These are phyloP conservation scores for Entomortierella parvispora DNA, from an alignment of 192 early-diverging fungal genomes.

Conservation along the genomic window DNA sequence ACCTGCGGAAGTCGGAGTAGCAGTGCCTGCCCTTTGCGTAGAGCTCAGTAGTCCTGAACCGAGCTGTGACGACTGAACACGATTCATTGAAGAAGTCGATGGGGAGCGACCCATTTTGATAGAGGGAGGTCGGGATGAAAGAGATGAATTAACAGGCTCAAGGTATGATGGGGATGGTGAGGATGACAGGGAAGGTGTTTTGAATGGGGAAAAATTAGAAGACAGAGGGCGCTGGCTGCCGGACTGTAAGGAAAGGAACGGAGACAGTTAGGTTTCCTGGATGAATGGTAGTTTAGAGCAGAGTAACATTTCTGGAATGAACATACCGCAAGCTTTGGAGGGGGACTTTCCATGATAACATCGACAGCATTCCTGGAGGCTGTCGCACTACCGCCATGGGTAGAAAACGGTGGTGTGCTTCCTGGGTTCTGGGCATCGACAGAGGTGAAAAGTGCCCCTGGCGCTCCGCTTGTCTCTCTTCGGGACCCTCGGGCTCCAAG, in stretches of 20 bases:
- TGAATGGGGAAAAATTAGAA: constrained; percentile 52
- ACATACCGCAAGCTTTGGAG: constrained; percentile 39
- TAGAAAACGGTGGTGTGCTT: constrained; percentile 29
- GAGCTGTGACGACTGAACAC: constrained; percentile 45
- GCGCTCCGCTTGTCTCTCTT: constrained; percentile 25
- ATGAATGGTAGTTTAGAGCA: no score
- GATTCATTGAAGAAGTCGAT: constrained; percentile 49
- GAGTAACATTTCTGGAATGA: no score
- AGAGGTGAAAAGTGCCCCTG: constrained; percentile 13
- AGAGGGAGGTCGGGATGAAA: constrained; percentile 34
- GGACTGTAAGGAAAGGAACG: no score
- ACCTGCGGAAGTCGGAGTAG: constrained; percentile 6
- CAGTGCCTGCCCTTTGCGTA: constrained; percentile 13
- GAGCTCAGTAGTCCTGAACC: constrained; percentile 18
- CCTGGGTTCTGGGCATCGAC: constrained; percentile 14
- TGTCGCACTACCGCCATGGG: constrained; percentile 25
- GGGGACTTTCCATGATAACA: constrained; percentile 41
- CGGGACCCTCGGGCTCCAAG: constrained; percentile 37
- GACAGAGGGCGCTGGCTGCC: constrained; percentile 22
- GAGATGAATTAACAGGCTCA: constrained; percentile 22
- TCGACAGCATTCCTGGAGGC: constrained; percentile 39
- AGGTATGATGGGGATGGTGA: constrained; percentile 48
- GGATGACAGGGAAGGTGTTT: constrained; percentile 54
- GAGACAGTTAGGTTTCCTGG: no score
- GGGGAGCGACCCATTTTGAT: constrained; percentile 41